Evolutionary conservation across 2,329 filamentous ascomycete genomes (phyloP).

Genomic region (Microcera coccophila): DNA sequence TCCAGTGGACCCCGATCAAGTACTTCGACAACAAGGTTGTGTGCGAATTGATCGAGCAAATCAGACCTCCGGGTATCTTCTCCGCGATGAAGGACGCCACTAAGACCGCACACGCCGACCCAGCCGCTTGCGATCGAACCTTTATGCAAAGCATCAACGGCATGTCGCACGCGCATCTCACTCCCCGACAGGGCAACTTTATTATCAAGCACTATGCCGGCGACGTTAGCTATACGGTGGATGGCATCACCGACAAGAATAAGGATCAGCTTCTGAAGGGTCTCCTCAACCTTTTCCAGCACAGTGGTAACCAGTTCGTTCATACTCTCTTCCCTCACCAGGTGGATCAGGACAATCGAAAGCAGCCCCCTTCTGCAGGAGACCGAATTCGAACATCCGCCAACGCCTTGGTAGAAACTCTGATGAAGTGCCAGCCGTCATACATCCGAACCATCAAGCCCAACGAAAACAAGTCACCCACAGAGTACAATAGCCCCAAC

Average conservation of each 20-base stretch:
- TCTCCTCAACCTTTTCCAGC: conserved; percentile 78
- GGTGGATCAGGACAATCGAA: conserved; percentile 92
- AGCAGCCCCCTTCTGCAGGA: conserved; percentile 87
- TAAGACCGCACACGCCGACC: conserved; percentile 96
- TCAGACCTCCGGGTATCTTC: conserved; percentile 85
- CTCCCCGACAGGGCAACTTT: conserved; percentile 89
- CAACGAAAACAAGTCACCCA: conserved; percentile 96
- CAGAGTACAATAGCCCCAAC: conserved; percentile 86
- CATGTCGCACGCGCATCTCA: conserved; percentile 87
- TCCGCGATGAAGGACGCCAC: conserved; percentile 96
- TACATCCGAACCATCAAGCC: conserved; percentile 99
- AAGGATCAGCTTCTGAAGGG: conserved; percentile 97
- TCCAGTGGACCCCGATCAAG: conserved; percentile 97
- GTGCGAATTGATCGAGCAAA: conserved; percentile 92
- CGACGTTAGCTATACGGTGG: conserved; percentile 89
- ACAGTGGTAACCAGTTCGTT: conserved; percentile 80
- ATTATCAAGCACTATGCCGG: conserved; percentile 99
- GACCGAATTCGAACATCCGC: conserved; percentile 95
- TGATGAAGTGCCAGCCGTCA: conserved; percentile 96
- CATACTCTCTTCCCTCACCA: conserved; percentile 87
- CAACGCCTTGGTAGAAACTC: conserved; percentile 86
- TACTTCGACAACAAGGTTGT: conserved; percentile 99
- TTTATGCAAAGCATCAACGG: conserved; percentile 92
- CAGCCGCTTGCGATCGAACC: conserved; percentile 87
- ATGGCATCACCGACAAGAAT: conserved; percentile 99